Evolutionary conservation across 148 eudicot species (phyloP), one percentile per base, ranked within the genome.

Genomic region (Agrostemma githago): DNA sequence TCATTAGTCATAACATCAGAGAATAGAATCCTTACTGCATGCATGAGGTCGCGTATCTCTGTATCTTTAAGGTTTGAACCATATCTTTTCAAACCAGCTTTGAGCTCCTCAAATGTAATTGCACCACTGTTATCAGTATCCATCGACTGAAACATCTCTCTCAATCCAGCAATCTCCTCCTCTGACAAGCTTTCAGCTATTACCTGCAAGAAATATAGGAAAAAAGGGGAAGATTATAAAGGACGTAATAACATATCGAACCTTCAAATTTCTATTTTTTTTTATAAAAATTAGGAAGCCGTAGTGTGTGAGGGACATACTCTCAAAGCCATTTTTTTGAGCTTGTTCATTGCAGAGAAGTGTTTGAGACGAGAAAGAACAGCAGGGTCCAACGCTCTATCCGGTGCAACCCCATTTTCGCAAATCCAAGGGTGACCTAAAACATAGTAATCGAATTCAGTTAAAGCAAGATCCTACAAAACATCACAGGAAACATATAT

Each of bases 391-490:
- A 92, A 82, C 67, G 97, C 88, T 84, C 89, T 88, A 80, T 92
- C 97, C 48, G 98, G 98, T 16, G 98, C 98, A 83, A 95, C 98
- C 75, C 98, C 98, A 79, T 90, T 90, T 88, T 95, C 92, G 62
- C 93, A 95, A 77, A 95, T 89, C 98, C 98, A 95, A 76, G 98
- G 98, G 88, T 92, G 96, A 83, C 97, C 98, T 95, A 73, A 6
- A 70, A 48, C 40, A 81, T 56, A 40, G 71, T 62, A 11, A 72
- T 67, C 17, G 38, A 5, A 42, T n/a, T 34, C 37, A 5, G 38
- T 56, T 53, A 38, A 63, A 56, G 43, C 67, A 5, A 10, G 8
- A n/a, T 17, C 51, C 59, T 40, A 42, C 10, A 34, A 72, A 72
- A 67, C n/a, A 54, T 46, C 7, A 10, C 19, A 26, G 26, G 40